phyloP scores from a whole-genome alignment of 805 yeast genomes.

The Candida insectorum region DNA sequence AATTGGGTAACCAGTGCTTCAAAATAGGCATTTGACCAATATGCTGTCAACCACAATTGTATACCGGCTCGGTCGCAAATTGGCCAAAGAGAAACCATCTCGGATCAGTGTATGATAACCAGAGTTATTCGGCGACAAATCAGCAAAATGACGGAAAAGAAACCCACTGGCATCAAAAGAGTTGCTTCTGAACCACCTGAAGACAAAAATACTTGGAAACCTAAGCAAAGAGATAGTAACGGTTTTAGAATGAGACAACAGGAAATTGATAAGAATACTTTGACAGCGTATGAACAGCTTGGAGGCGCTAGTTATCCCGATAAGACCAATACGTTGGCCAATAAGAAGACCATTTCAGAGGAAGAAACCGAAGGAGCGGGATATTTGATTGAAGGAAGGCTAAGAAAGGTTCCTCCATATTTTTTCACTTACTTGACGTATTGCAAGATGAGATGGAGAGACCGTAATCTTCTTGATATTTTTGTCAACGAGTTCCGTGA shows the following conservation, averaged over 20 bases:
- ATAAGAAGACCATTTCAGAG: slow-evolving; percentile 41
- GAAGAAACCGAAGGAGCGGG: slow-evolving; percentile 59
- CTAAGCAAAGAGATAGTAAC: slow-evolving; percentile 33
- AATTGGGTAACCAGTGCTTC: too few species aligned
- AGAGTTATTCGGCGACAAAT: background rate
- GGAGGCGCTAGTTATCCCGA: slow-evolving; percentile 29
- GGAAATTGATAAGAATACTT: slow-evolving; percentile 39
- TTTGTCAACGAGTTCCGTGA: slow-evolving; percentile 85
- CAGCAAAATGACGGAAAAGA: slow-evolving; percentile 2
- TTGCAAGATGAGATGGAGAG: slow-evolving; percentile 91
- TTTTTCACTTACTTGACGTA: slow-evolving; percentile 86
- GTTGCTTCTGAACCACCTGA: slow-evolving; percentile 12
- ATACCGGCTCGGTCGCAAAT: background rate
- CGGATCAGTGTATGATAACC: slow-evolving; percentile 2
- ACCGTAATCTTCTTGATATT: slow-evolving; percentile 72
- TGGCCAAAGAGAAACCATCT: background rate
- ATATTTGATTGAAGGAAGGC: slow-evolving; percentile 54
- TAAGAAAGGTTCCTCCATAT: slow-evolving; percentile 80
- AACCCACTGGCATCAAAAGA: slow-evolving; percentile 9
- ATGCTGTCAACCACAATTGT: too few species aligned
- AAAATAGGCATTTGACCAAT: too few species aligned
- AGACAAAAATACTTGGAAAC: background rate
- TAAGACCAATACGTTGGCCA: slow-evolving; percentile 15
- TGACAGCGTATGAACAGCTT: slow-evolving; percentile 38
- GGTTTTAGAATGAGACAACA: slow-evolving; percentile 49